Conservation (phyloP, 441 rosid genomes). For the Eutrema salsugineum region DNA sequence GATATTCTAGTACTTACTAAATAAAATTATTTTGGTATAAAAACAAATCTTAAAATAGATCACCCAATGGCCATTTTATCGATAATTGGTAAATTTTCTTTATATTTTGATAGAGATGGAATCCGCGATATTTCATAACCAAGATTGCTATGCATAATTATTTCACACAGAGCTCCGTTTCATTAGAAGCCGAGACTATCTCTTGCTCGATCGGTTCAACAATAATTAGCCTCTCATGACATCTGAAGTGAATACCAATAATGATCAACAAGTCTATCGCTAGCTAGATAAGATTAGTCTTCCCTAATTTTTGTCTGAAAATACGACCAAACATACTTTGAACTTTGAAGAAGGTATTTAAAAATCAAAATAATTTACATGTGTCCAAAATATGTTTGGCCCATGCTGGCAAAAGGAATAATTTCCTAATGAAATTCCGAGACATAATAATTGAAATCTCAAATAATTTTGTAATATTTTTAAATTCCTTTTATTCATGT, state of each 20-base stretch:
- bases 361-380: conserved; percentile 1
- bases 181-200: background rate
- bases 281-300: background rate
- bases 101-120: background rate
- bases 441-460: conserved; percentile 6
- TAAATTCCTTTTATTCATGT: background rate
- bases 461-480: background rate
- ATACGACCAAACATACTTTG: conserved; percentile 11
- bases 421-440: background rate
- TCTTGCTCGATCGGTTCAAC: background rate
- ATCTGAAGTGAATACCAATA: background rate
- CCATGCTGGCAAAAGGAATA: conserved; percentile 18
- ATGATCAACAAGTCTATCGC: background rate
- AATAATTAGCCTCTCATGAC: background rate
- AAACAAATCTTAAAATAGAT: background rate
- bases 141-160: background rate
- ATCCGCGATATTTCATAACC: no score
- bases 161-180: background rate
- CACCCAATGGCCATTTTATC: background rate
- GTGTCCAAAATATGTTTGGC: conserved; percentile 4
- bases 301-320: background rate
- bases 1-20: background rate
- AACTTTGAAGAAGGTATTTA: background rate
- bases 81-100: background rate
- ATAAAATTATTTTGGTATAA: background rate